phyloP scores from a whole-genome alignment of 2,329 filamentous ascomycete species.

The Diaporthe longicolla region DNA sequence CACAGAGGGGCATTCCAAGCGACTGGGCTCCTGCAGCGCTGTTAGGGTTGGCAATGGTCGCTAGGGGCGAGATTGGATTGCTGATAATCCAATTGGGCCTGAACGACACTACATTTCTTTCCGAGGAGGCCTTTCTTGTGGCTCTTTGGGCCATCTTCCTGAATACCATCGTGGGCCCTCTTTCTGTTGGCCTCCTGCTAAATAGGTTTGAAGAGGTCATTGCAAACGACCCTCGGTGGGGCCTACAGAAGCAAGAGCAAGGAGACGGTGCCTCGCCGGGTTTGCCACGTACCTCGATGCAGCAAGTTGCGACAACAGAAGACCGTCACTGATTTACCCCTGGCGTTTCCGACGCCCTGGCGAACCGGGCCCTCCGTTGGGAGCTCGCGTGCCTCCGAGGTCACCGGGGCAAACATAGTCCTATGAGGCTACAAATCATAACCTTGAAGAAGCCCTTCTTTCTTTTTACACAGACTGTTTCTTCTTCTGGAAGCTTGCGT shows the following conservation, averaged over 20 bases:
- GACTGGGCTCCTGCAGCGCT: constrained; percentile 61
- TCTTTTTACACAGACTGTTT: neutral
- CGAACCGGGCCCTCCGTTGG: neutral
- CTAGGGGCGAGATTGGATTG: constrained; percentile 73
- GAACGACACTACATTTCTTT: constrained; percentile 60
- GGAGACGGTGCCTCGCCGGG: neutral
- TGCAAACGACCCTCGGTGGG: constrained; percentile 42
- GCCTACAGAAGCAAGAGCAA: constrained; percentile 36
- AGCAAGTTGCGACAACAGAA: neutral
- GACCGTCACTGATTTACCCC: neutral
- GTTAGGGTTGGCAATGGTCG: constrained; percentile 70
- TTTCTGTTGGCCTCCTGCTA: constrained; percentile 65
- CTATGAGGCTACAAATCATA: neutral
- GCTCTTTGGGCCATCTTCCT: constrained; percentile 70
- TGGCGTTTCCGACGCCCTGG: neutral
- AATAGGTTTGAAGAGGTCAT: constrained; percentile 34
- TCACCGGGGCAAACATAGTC: neutral
- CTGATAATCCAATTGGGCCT: constrained; percentile 59
- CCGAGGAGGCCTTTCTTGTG: constrained; percentile 66
- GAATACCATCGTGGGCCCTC: constrained; percentile 68
- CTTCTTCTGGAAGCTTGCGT: neutral
- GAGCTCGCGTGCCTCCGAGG: neutral
- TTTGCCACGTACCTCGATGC: neutral
- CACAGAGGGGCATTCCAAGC: neutral
- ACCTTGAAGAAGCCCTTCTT: neutral